These are phyloP conservation scores for Plasmodium berghei DNA, from an alignment of 169 alveolate species.

Conservation along the genomic window DNA sequence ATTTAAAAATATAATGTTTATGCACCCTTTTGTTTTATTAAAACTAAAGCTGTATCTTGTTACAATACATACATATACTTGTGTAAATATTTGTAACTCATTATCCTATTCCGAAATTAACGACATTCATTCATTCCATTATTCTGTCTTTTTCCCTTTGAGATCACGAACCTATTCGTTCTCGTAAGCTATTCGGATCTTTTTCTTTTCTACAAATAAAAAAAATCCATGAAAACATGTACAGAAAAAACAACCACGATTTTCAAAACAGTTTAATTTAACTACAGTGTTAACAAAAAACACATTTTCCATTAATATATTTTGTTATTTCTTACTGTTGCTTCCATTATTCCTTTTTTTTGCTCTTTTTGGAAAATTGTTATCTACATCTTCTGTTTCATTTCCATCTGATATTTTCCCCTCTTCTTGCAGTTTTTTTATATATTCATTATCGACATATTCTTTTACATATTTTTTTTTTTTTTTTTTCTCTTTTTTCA, in stretches of 20 bases:
- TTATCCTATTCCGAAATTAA: too few relatives aligned
- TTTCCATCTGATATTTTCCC: constrained; percentile 54
- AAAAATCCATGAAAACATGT: neutral
- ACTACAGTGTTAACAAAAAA: neutral
- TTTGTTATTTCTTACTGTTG: constrained; percentile 10
- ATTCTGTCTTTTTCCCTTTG: neutral
- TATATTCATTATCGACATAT: constrained; percentile 52
- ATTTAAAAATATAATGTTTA: too few relatives aligned
- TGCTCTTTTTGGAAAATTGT: constrained; percentile 22
- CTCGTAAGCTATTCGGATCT: constrained; percentile 41
- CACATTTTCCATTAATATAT: neutral
- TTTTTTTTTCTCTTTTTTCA: neutral
- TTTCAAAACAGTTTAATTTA: neutral
- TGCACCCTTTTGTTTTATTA: too few relatives aligned
- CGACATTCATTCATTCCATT: too few relatives aligned
- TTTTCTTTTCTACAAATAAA: constrained; percentile 12
- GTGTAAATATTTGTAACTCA: too few relatives aligned
- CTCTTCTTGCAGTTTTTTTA: constrained; percentile 41
- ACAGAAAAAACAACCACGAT: neutral
- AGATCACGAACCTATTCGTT: constrained; percentile 4
- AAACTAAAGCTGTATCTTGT: too few relatives aligned
- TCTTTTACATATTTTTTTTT: constrained; percentile 25
- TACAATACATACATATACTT: too few relatives aligned
- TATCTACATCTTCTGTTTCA: constrained; percentile 52
- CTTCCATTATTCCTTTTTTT: constrained; percentile 4